Conservation (phyloP, 176 grass and related monocot species). For the Oryza brachyantha region DNA sequence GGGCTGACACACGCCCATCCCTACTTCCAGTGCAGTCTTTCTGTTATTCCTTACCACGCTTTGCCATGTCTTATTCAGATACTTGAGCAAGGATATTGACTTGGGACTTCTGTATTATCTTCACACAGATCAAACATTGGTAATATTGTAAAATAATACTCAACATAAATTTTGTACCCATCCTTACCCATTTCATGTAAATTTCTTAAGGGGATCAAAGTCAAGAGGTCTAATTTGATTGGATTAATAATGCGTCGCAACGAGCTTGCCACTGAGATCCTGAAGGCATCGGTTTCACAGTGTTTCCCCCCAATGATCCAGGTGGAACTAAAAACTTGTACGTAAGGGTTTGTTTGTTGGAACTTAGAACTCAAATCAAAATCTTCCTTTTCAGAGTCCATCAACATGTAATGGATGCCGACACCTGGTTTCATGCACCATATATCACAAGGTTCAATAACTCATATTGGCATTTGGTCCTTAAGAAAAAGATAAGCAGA, state of each 20-base stretch:
- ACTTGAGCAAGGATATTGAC: constrained; percentile 76
- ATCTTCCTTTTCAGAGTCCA: constrained; percentile 51
- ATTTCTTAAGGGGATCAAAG: constrained; percentile 80
- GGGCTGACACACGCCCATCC: too few relatives aligned
- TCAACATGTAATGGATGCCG: constrained; percentile 75
- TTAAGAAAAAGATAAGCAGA: background rate
- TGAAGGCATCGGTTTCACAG: constrained; percentile 74
- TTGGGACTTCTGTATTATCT: constrained; percentile 94
- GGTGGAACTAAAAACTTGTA: constrained; percentile 37
- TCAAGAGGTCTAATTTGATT: constrained; percentile 75
- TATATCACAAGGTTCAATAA: constrained; percentile 83
- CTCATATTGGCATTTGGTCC: background rate
- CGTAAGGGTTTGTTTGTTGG: constrained; percentile 2
- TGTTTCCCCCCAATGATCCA: constrained; percentile 80
- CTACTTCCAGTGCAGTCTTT: constrained; percentile 19
- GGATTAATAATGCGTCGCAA: constrained; percentile 94
- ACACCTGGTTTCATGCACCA: constrained; percentile 70
- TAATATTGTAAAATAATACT: constrained; percentile 48
- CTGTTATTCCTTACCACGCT: constrained; percentile 6
- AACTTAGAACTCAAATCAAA: constrained; percentile 29
- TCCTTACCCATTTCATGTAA: constrained; percentile 25
- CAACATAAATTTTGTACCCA: constrained; percentile 19
- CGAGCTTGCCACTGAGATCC: constrained; percentile 87
- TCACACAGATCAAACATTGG: constrained; percentile 81
- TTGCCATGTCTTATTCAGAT: constrained; percentile 58